Evolutionary conservation across 257 asterid genomes (phyloP).

Genomic region (Knoxia roxburghii): DNA sequence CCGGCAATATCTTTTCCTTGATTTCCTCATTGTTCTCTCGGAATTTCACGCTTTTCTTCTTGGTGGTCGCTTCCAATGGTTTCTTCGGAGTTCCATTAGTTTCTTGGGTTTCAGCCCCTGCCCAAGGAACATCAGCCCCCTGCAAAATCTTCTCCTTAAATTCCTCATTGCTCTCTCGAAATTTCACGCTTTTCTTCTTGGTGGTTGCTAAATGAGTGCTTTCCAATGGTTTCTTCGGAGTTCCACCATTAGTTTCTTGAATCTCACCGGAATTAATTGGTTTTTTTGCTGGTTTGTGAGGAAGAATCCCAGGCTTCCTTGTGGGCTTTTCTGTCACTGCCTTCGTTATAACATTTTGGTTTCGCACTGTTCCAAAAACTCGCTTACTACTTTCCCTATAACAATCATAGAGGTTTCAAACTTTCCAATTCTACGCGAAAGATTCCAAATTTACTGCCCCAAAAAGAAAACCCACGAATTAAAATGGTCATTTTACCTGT

Average conservation of each 20-base stretch:
- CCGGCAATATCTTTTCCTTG: conserved; percentile 8
- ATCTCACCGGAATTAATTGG: conserved; percentile 17
- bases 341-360: conserved; percentile 39
- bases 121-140: neutral
- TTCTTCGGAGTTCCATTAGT: conserved; percentile 17
- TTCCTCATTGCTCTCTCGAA: conserved; percentile 25
- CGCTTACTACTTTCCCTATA: conserved; percentile 47
- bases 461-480: neutral
- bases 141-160: conserved; percentile 10
- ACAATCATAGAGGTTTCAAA: neutral
- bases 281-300: conserved; percentile 29
- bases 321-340: conserved; percentile 30
- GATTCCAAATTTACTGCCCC: neutral
- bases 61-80: conserved; percentile 22
- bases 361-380: conserved; percentile 52
- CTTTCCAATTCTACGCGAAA: neutral
- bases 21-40: conserved; percentile 21
- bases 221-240: conserved; percentile 24
- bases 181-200: conserved; percentile 48
- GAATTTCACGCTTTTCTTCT: conserved; percentile 48
- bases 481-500: conserved; percentile 26
- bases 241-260: conserved; percentile 8
- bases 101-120: no score
- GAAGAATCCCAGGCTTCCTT: conserved; percentile 27
- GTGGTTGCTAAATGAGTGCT: conserved; percentile 16